phyloP scores from a whole-genome alignment of 1,139 yeast genomes.

The Suhomyces terraborum region DNA sequence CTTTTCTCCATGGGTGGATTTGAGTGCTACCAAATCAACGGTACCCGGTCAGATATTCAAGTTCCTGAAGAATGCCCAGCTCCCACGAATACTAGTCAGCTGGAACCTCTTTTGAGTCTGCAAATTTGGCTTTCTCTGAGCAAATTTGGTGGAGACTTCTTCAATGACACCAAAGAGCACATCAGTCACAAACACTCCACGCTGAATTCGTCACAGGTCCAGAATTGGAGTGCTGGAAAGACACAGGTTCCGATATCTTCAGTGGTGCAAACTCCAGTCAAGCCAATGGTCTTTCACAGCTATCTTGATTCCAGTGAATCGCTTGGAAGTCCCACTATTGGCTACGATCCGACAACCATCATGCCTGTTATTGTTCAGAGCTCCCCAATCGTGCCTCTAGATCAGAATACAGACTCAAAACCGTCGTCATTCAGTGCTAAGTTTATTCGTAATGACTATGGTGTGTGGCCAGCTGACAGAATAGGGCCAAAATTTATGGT shows the following conservation, averaged over 20 bases:
- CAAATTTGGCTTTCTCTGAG: not conserved
- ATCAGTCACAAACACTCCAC: not conserved
- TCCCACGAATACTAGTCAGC: slow-evolving; percentile 9
- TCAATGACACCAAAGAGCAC: not conserved
- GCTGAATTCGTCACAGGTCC: not conserved
- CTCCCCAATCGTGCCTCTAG: slow-evolving; percentile 15
- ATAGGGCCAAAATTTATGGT: too few species aligned
- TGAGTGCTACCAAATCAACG: not conserved
- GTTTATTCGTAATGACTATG: too few species aligned
- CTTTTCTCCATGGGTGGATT: not conserved
- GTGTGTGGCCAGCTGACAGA: too few species aligned
- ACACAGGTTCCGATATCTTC: slow-evolving; percentile 10
- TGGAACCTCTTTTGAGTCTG: not conserved
- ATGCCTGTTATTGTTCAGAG: slow-evolving; percentile 8
- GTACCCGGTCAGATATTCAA: not conserved
- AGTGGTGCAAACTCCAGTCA: slow-evolving; percentile 9
- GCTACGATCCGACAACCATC: not conserved
- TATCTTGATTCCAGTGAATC: slow-evolving; percentile 6
- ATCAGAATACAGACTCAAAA: not conserved
- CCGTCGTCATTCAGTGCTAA: not conserved
- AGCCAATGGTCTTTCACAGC: slow-evolving; percentile 3
- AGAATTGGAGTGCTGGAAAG: slow-evolving; percentile 8
- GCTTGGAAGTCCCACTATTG: not conserved
- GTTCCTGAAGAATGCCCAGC: not conserved
- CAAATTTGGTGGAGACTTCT: not conserved